These are phyloP conservation scores for Malassezia cuniculi DNA, from an alignment of 1,284 basidiomycete genomes.

Conservation along the genomic window DNA sequence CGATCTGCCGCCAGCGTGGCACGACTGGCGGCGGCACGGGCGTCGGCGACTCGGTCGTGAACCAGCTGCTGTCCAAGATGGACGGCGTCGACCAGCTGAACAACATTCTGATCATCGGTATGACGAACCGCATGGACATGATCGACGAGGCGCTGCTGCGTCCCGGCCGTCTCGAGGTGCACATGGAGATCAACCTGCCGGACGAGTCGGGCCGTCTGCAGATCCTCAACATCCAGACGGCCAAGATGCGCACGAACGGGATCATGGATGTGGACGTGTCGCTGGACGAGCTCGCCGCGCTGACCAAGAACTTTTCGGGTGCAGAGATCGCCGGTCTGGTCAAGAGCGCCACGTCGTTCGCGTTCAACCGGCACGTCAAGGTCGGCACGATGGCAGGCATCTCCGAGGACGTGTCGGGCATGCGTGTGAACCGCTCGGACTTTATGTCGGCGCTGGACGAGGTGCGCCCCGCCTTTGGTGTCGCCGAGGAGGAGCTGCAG, in stretches of 20 bases:
- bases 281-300: constrained; percentile 63
- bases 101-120: constrained; percentile 98
- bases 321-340: constrained; percentile 92
- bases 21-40: constrained; percentile 61
- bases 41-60: constrained; percentile 95
- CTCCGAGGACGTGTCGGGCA: constrained; percentile 82
- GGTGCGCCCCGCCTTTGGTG: constrained; percentile 92
- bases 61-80: constrained; percentile 98
- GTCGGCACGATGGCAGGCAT: constrained; percentile 93
- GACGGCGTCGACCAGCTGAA: constrained; percentile 98
- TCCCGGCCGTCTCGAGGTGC: constrained; percentile 97
- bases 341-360: constrained; percentile 95
- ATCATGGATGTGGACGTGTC: constrained; percentile 84
- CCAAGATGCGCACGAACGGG: constrained; percentile 80
- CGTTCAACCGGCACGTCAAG: constrained; percentile 94
- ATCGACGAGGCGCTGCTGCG: constrained; percentile 95
- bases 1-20: constrained; percentile 91
- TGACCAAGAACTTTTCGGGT: constrained; percentile 95
- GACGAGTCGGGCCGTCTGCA: constrained; percentile 85
- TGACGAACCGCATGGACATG: constrained; percentile 98
- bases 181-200: constrained; percentile 96
- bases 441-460: constrained; percentile 87
- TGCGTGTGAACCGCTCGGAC: constrained; percentile 75
- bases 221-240: constrained; percentile 88
- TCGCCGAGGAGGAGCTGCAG: constrained; percentile 87